These are phyloP conservation scores for Panicum hallii DNA, from an alignment of 202 grass and related monocot genomes.

Conservation along the genomic window DNA sequence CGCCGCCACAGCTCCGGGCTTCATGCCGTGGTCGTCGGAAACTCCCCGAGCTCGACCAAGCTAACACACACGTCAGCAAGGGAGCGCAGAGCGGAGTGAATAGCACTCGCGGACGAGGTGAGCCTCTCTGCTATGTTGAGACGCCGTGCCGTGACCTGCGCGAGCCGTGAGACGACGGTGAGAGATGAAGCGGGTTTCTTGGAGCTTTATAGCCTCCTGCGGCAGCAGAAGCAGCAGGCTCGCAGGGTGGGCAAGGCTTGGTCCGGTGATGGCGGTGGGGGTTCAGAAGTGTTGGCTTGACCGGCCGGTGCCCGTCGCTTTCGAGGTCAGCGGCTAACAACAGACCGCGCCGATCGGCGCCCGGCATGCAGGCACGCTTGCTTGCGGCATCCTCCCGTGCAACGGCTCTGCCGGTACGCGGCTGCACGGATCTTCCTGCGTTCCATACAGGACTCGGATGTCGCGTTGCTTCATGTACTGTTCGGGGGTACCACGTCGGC, in stretches of 20 bases:
- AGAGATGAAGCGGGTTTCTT: no score
- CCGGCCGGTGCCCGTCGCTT: no score
- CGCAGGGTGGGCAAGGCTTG: no score
- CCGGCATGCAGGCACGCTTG: not conserved
- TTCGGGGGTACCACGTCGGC: not conserved
- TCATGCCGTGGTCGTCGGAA: conserved; percentile 21
- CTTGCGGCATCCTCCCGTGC: not conserved
- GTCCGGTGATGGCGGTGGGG: no score
- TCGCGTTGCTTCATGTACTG: not conserved
- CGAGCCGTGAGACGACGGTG: no score
- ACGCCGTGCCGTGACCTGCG: no score
- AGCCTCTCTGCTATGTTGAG: not conserved
- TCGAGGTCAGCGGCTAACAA: conserved; percentile 36
- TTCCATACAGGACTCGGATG: not conserved
- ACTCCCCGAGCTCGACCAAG: not conserved
- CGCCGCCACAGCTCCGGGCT: not conserved
- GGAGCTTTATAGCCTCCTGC: no score
- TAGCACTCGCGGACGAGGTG: not conserved
- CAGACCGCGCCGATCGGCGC: not conserved
- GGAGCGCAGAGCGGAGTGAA: not conserved
- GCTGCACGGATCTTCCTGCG: not conserved
- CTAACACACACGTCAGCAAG: not conserved
- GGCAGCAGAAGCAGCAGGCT: no score
- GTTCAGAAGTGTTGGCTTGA: no score
- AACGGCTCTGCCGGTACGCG: not conserved